Evolutionary conservation across 495 filamentous ascomycete genomes (phyloP).

Genomic region (Aspergillus kassunensis): DNA sequence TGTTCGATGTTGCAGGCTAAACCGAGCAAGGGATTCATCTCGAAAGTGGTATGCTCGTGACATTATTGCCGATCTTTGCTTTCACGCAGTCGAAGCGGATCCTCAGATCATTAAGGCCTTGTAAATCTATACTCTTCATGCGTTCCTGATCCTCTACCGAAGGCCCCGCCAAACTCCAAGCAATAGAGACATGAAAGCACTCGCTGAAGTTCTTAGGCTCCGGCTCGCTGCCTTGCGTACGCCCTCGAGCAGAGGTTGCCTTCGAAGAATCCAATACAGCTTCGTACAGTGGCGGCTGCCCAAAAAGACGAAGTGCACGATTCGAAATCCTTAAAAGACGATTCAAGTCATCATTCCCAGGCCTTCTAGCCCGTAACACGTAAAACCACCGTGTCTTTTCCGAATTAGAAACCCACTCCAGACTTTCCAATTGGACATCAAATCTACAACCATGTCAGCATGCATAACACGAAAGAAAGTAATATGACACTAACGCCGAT

Average conservation of each 20-base stretch:
- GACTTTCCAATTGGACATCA: conserved; percentile 32
- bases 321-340: conserved; percentile 64
- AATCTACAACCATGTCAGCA: conserved; percentile 40
- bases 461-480: neutral
- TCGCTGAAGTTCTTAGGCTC: conserved; percentile 34
- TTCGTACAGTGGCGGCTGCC: conserved; percentile 71
- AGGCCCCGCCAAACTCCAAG: conserved; percentile 58
- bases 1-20: too few species aligned
- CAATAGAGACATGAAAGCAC: conserved; percentile 78
- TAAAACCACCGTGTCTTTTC: conserved; percentile 84
- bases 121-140: conserved; percentile 34
- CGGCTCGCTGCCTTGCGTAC: conserved; percentile 1
- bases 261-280: neutral
- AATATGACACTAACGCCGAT: conserved; percentile 35
- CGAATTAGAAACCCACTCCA: conserved; percentile 69
- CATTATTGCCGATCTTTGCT: conserved; percentile 72
- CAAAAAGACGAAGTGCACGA: conserved; percentile 49
- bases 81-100: conserved; percentile 50
- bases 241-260: neutral
- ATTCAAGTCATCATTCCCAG: conserved; percentile 54
- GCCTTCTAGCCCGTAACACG: conserved; percentile 57
- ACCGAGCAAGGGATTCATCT: conserved; percentile 1
- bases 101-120: conserved; percentile 14
- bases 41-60: conserved; percentile 51
- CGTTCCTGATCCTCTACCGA: conserved; percentile 16